These are phyloP conservation scores for Ampelocalamus luodianensis DNA, from an alignment of 176 grass and related monocot genomes.

Conservation along the genomic window DNA sequence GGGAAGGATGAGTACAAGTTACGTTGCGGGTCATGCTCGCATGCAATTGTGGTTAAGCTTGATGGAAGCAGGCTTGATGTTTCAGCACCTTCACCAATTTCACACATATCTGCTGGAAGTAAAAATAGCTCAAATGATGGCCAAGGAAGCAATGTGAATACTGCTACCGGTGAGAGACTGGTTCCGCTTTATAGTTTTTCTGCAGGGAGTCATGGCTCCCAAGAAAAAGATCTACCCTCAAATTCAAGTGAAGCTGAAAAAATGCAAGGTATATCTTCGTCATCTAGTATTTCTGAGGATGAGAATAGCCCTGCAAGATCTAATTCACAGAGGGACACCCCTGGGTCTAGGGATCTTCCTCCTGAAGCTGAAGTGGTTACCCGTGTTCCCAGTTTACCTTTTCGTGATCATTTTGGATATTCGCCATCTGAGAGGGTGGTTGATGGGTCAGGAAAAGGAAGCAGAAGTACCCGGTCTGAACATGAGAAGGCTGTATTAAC, in stretches of 20 bases:
- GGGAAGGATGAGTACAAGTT: slow-evolving; percentile 75
- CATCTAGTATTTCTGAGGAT: slow-evolving; percentile 66
- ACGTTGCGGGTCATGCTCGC: slow-evolving; percentile 82
- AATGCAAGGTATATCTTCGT: slow-evolving; percentile 56
- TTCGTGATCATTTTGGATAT: slow-evolving; percentile 72
- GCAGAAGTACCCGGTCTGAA: slow-evolving; percentile 84
- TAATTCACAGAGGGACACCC: slow-evolving; percentile 60
- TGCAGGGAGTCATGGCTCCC: slow-evolving; percentile 59
- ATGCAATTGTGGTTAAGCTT: slow-evolving; percentile 63
- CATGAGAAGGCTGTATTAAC: slow-evolving; percentile 77
- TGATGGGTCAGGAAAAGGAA: slow-evolving; percentile 72
- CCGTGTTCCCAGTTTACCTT: slow-evolving; percentile 77
- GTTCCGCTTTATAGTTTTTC: slow-evolving; percentile 81
- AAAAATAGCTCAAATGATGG: slow-evolving; percentile 53
- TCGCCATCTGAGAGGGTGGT: slow-evolving; percentile 55
- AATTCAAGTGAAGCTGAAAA: slow-evolving; percentile 64
- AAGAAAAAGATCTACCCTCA: slow-evolving; percentile 55
- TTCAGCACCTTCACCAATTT: slow-evolving; percentile 62
- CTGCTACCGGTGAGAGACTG: slow-evolving; percentile 46
- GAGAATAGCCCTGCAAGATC: slow-evolving; percentile 55
- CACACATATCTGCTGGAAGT: slow-evolving; percentile 44
- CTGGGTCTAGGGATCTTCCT: slow-evolving; percentile 50
- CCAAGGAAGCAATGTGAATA: slow-evolving; percentile 38
- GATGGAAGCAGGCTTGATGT: slow-evolving; percentile 75
- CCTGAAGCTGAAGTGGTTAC: slow-evolving; percentile 56